These are phyloP conservation scores for Lachnellula willkommii DNA, from an alignment of 2,329 filamentous ascomycete genomes.

Conservation along the genomic window DNA sequence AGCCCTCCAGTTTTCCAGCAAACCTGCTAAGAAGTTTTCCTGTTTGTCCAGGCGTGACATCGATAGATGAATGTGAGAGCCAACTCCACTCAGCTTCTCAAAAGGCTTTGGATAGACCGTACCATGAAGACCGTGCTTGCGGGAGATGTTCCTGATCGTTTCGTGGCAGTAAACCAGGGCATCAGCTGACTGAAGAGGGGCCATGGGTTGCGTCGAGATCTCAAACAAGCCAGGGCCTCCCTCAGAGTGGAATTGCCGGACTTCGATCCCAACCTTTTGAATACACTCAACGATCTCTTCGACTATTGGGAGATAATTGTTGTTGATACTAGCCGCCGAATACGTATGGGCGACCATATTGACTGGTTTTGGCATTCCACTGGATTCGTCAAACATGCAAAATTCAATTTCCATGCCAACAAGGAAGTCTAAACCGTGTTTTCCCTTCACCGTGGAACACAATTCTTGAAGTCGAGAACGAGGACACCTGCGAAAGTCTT, in stretches of 20 bases:
- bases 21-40: conserved; percentile 63
- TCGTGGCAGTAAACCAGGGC: conserved; percentile 64
- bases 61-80: conserved; percentile 64
- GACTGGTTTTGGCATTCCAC: conserved; percentile 30
- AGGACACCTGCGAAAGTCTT: conserved; percentile 52
- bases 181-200: conserved; percentile 64
- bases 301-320: conserved; percentile 51
- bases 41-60: conserved; percentile 49
- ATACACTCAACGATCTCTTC: conserved; percentile 60
- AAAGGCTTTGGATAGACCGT: conserved; percentile 71
- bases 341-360: conserved; percentile 39
- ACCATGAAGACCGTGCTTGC: conserved; percentile 56
- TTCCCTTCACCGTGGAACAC: conserved; percentile 43
- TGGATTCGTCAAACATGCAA: neutral
- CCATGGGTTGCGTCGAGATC: conserved; percentile 58
- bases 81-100: conserved; percentile 52
- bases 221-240: conserved; percentile 70
- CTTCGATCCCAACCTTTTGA: conserved; percentile 52
- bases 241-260: conserved; percentile 67
- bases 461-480: conserved; percentile 54
- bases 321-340: conserved; percentile 60
- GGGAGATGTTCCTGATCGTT: conserved; percentile 59
- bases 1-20: conserved; percentile 59
- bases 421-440: conserved; percentile 51
- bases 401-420: conserved; percentile 37